These are phyloP conservation scores for Plenodomus lindquistii DNA, from an alignment of 2,329 filamentous ascomycete genomes.

Conservation along the genomic window DNA sequence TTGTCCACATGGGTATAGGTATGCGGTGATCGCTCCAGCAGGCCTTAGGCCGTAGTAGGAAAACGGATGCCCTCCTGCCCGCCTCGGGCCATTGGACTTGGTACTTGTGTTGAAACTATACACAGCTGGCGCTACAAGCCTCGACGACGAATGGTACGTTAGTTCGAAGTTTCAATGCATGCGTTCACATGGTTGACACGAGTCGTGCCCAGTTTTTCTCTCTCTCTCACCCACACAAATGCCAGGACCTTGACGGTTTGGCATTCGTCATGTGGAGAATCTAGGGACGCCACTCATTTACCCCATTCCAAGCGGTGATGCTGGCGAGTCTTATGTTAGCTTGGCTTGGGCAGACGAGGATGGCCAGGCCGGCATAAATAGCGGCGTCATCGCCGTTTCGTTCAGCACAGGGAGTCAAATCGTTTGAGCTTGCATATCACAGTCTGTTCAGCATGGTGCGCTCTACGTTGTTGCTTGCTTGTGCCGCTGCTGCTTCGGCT, in stretches of 20 bases:
- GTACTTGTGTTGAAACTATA: too few relatives aligned
- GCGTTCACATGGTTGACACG: too few relatives aligned
- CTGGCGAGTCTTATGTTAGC: neutral
- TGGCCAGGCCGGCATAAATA: too few relatives aligned
- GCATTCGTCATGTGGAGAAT: too few relatives aligned
- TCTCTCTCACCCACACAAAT: too few relatives aligned
- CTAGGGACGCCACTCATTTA: too few relatives aligned
- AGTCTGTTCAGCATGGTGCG: neutral
- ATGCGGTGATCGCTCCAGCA: neutral
- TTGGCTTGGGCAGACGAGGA: neutral
- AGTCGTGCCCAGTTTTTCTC: too few relatives aligned
- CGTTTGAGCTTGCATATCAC: neutral
- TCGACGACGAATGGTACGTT: too few relatives aligned
- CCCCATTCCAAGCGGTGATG: neutral
- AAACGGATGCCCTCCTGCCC: neutral
- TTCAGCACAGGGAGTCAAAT: neutral
- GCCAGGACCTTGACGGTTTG: too few relatives aligned
- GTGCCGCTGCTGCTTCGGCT: slow-evolving; percentile 10
- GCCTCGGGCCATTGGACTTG: neutral
- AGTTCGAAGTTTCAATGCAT: too few relatives aligned
- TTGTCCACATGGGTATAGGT: neutral
- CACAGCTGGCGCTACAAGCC: too few relatives aligned
- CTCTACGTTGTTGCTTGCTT: neutral
- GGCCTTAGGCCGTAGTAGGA: neutral
- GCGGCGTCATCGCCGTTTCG: neutral